Percentiles rank a stretch among this genome's conserved stretches.
These are phyloP conservation scores for Raphidocelis subcapitata DNA, from an alignment of 139 green algal genomes.

Conservation along the genomic window DNA sequence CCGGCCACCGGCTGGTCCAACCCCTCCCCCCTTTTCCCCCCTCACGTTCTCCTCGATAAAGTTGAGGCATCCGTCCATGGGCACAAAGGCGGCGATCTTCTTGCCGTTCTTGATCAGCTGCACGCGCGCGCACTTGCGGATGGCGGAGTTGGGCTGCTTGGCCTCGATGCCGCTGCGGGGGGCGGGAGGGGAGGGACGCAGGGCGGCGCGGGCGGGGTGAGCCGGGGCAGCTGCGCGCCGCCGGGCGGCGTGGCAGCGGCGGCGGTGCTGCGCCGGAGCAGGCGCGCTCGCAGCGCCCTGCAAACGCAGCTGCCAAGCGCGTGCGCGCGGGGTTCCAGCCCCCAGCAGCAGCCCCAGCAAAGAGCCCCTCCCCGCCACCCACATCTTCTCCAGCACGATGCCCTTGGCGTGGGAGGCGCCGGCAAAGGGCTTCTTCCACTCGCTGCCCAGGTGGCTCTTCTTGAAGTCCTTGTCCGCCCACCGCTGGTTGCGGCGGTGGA, in stretches of 20 bases:
- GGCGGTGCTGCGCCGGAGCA: too few species aligned
- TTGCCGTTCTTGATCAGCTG: slow-evolving; percentile 99
- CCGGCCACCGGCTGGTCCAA: background rate
- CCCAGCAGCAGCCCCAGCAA: too few species aligned
- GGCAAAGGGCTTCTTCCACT: slow-evolving; percentile 99
- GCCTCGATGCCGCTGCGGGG: slow-evolving; percentile 96
- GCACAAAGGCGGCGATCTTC: slow-evolving; percentile 99
- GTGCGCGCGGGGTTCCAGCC: background rate
- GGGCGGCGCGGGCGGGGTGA: too few species aligned
- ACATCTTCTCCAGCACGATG: slow-evolving; percentile 99
- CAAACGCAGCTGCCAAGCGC: background rate
- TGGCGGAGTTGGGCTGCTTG: slow-evolving; percentile 99
- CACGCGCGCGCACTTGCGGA: slow-evolving; percentile 99
- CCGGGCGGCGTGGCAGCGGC: too few species aligned
- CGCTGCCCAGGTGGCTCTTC: slow-evolving; percentile 94
- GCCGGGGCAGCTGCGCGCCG: too few species aligned
- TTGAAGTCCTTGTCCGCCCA: slow-evolving; percentile 99
- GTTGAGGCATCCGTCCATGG: slow-evolving; percentile 99
- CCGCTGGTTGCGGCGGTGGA: slow-evolving; percentile 87
- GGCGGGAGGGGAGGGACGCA: background rate
- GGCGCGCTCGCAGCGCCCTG: too few species aligned
- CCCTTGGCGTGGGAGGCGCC: slow-evolving; percentile 99
- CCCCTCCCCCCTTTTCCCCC: slow-evolving; percentile 2
- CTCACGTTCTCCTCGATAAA: slow-evolving; percentile 99
- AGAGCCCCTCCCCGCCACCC: slow-evolving; percentile 23